phyloP scores from a whole-genome alignment of 108 stramenopile species.

The Cyclostephanos invisitatus region DNA sequence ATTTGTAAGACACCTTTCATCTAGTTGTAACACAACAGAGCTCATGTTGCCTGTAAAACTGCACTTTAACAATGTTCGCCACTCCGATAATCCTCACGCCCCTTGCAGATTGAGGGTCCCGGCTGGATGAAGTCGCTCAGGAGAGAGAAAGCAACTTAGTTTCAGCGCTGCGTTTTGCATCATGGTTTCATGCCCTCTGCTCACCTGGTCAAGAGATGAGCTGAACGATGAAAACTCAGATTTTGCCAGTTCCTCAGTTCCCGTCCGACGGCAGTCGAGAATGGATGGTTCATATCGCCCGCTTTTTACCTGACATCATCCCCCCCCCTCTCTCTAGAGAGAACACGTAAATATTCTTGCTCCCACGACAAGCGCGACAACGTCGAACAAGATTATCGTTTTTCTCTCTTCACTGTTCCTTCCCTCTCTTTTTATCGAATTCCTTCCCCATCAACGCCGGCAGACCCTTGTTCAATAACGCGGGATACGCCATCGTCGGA shows the following conservation, averaged over 20 bases:
- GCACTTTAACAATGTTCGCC: no score
- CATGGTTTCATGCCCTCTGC: background rate
- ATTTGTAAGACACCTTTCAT: background rate
- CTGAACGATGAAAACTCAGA: background rate
- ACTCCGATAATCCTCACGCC: no score
- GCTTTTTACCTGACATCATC: no score
- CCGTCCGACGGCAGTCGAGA: no score
- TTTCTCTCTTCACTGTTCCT: background rate
- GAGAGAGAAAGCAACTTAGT: background rate
- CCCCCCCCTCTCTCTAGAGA: no score
- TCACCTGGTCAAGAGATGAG: background rate
- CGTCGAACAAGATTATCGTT: background rate
- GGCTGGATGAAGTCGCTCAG: background rate
- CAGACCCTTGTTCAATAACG: conserved; percentile 56
- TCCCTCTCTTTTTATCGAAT: background rate
- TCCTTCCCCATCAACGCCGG: conserved; percentile 34
- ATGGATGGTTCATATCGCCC: no score
- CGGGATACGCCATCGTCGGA: conserved; percentile 57
- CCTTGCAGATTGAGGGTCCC: background rate
- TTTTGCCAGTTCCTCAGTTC: background rate
- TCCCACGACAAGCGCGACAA: no score
- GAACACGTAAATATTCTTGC: no score
- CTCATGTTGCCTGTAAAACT: no score
- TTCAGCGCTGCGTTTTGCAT: background rate
- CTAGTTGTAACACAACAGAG: background rate